phyloP scores from a whole-genome alignment of 2,329 filamentous ascomycete genomes.

The Sphaerulina populicola region DNA sequence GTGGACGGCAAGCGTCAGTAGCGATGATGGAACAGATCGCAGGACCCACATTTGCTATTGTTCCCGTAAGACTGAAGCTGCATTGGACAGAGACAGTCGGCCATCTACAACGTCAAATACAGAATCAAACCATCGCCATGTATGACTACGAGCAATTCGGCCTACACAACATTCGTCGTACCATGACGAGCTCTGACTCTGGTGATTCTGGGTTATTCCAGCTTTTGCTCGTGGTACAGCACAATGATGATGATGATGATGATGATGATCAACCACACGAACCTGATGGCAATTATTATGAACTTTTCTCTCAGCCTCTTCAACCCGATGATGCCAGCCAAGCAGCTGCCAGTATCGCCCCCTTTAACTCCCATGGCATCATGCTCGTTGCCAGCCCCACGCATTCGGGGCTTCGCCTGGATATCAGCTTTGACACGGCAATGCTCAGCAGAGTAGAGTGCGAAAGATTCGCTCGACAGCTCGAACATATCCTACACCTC shows the following conservation, averaged over 20 bases:
- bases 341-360: neutral
- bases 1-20: slow-evolving; percentile 22
- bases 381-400: neutral
- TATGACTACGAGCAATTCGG: slow-evolving; percentile 11
- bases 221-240: slow-evolving; percentile 45
- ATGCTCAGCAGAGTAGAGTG: slow-evolving; percentile 2
- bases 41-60: slow-evolving; percentile 14
- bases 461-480: slow-evolving; percentile 1
- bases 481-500: slow-evolving; percentile 5
- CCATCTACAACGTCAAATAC: slow-evolving; percentile 2
- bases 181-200: neutral
- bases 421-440: slow-evolving; percentile 1
- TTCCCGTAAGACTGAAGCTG: slow-evolving; percentile 5
- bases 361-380: neutral
- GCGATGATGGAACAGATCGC: slow-evolving; percentile 10
- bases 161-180: neutral
- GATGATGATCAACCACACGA: neutral
- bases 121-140: slow-evolving; percentile 10
- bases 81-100: neutral
- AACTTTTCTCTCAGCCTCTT: neutral
- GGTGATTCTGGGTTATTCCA: slow-evolving; percentile 47
- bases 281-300: neutral
- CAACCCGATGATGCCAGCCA: neutral
- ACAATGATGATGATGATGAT: neutral
- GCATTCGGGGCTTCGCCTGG: neutral